Conservation (phyloP, 164 flowering plant species). For the Liriodendron chinense region DNA sequence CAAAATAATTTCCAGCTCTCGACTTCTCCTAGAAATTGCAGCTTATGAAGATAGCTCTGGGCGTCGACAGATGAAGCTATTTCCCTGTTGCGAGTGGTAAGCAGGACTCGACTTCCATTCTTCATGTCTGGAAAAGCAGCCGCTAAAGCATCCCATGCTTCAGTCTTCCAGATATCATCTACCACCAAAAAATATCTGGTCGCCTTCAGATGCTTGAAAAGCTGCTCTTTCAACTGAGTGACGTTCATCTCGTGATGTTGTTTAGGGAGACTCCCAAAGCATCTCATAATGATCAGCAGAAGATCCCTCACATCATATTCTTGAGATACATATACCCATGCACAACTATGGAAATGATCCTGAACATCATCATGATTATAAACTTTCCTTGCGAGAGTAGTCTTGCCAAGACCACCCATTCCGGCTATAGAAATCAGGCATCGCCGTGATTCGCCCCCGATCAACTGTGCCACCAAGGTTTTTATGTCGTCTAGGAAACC, state of each 20-base stretch:
- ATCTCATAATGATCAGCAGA: not conserved
- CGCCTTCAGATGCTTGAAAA: slow-evolving; percentile 31
- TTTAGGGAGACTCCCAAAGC: not conserved
- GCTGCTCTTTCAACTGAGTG: slow-evolving; percentile 32
- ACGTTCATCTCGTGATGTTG: slow-evolving; percentile 29
- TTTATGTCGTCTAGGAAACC: no score
- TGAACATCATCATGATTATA: slow-evolving; percentile 21
- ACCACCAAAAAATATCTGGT: slow-evolving; percentile 45
- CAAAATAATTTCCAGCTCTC: not conserved
- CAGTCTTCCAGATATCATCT: slow-evolving; percentile 51
- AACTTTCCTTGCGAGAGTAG: slow-evolving; percentile 44
- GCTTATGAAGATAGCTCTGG: not conserved
- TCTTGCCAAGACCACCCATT: slow-evolving; percentile 58
- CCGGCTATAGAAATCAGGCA: slow-evolving; percentile 41
- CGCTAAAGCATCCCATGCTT: slow-evolving; percentile 36
- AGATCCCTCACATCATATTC: slow-evolving; percentile 21
- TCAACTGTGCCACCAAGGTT: no score
- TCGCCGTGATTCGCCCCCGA: not conserved
- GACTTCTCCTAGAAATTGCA: not conserved
- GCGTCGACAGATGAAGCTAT: slow-evolving; percentile 19
- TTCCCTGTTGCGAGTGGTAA: slow-evolving; percentile 36
- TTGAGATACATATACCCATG: slow-evolving; percentile 51
- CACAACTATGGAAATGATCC: slow-evolving; percentile 27
- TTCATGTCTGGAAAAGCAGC: slow-evolving; percentile 36
- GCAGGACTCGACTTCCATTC: slow-evolving; percentile 35